Base-by-base conservation (phyloP, 108 stramenopile species). In the Seminavis robusta region DNA sequence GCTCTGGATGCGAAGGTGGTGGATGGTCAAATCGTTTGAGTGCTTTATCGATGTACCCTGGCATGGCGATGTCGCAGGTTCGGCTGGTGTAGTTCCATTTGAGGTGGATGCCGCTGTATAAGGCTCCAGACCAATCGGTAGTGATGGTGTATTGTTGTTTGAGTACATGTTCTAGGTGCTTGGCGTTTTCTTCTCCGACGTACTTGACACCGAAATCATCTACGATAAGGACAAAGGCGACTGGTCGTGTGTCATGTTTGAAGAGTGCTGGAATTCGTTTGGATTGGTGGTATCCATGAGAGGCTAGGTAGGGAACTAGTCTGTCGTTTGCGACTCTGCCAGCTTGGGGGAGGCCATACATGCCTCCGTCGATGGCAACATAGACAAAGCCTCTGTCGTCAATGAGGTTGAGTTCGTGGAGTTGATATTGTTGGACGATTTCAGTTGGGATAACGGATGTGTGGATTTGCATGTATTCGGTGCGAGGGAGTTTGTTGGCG, bases 41-140 rank as follows among this genome's bases (percentile, higher is more conserved):
- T n/a, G n/a, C n/a, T n/a, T n/a, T n/a, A n/a, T n/a, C n/a, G n/a
- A n/a, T n/a, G n/a, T n/a, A n/a, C n/a, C n/a, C n/a, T n/a, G n/a
- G n/a, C n/a, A n/a, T n/a, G n/a, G 21, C 5, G 15, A 67, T 33
- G 36, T 66, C 60, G 10, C 55, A 53, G 30, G 47, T 17, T 9
- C 69, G 31, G 11, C 17, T 34, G 23, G 41, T 19, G 51, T 79
- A 73, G 34, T 79, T 43, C 78, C 73, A 71, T n/a, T n/a, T n/a
- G n/a, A n/a, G n/a, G n/a, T n/a, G n/a, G n/a, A n/a, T n/a, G n/a
- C n/a, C n/a, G n/a, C n/a, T n/a, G n/a, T n/a, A n/a, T n/a, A n/a
- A n/a, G n/a, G n/a, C n/a, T n/a, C n/a, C n/a, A n/a, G n/a, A n/a
- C n/a, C n/a, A n/a, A n/a, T n/a, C n/a, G n/a, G n/a, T n/a, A n/a